Base-by-base conservation (phyloP, 2,329 filamentous ascomycete genomes). In the Tolypocladium sp. region DNA sequence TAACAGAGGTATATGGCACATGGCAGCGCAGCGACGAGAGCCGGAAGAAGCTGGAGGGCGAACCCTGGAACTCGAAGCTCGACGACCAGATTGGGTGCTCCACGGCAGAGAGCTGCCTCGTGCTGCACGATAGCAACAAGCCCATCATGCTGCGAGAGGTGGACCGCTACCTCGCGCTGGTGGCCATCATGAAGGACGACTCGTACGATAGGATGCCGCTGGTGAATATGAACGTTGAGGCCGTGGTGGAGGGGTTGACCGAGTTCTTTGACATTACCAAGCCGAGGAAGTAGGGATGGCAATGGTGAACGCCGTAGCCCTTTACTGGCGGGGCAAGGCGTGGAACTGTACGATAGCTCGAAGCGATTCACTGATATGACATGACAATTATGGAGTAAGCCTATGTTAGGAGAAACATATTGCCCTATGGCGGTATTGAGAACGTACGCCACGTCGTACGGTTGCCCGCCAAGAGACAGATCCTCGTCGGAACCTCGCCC, bases 1-100 rank as follows among this genome's bases (percentile, higher is more conserved):
- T 97, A 58, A 94, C 91, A 35, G 93, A 97, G 70, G 88, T 99
- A 44, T 99, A 97, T 70, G 93, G 92, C 58, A 82, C 79, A 53
- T 97, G 86, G 82, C 76, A 79, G 56, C 79, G 85, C 9, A 79
- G 80, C 35, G 76, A 80, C 30, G 76, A 79, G 25, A 83, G 84
- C 62, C 78, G 80, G 33, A 78, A 80, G 56, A 72, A 73, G 27
- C 77, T 88, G 7, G 85, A 88, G 70, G 82, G 78, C 2, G 77
- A 81, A 55, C 83, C 83, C 1, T 86, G 83, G 82, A 81, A 80
- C 62, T 79, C 83, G 68, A 81, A 79, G 62, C 76, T 88, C 5
- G 83, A 86, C 61, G 84, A 88, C 64, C 86, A 89, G 72, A 79
- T 86, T 42, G 86, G 83, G 20, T 87, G 85, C 65, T 79, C 79